These are phyloP conservation scores for Paralagenidium karlingii DNA, from an alignment of 352 stramenopile genomes.

Conservation along the genomic window DNA sequence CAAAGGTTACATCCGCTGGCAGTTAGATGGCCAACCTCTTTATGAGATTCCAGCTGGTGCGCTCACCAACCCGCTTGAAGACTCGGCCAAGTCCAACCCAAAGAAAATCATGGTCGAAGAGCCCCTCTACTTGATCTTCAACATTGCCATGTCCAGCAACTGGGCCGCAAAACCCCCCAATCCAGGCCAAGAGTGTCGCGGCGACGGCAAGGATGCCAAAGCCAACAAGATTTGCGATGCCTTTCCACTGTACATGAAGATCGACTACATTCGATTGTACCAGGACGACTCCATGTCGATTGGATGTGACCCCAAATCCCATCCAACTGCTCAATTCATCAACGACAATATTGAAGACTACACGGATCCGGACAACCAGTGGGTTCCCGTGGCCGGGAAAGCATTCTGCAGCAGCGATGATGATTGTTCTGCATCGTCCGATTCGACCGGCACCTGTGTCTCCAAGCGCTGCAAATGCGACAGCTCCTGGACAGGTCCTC, in stretches of 20 bases:
- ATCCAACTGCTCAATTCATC: conserved; percentile 58
- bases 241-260: conserved; percentile 76
- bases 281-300: conserved; percentile 48
- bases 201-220: conserved; percentile 27
- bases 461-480: conserved; percentile 9
- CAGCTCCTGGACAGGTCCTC: conserved; percentile 8
- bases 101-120: conserved; percentile 64
- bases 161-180: conserved; percentile 72
- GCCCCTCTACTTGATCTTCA: conserved; percentile 91
- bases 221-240: conserved; percentile 60
- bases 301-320: conserved; percentile 32
- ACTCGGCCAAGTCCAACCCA: conserved; percentile 27
- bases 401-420: conserved; percentile 34
- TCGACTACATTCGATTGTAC: conserved; percentile 78
- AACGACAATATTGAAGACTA: conserved; percentile 45
- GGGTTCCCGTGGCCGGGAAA: conserved; percentile 26
- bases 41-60: conserved; percentile 53
- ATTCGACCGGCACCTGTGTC: conserved; percentile 8
- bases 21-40: conserved; percentile 38
- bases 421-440: conserved; percentile 47
- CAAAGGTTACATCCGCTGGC: conserved; percentile 54
- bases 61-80: conserved; percentile 29
- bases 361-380: conserved; percentile 34
- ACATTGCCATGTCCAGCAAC: conserved; percentile 82
- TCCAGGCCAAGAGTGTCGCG: conserved; percentile 29